Base-by-base conservation (phyloP, 257 asterid genomes). In the Solanum rostratum region DNA sequence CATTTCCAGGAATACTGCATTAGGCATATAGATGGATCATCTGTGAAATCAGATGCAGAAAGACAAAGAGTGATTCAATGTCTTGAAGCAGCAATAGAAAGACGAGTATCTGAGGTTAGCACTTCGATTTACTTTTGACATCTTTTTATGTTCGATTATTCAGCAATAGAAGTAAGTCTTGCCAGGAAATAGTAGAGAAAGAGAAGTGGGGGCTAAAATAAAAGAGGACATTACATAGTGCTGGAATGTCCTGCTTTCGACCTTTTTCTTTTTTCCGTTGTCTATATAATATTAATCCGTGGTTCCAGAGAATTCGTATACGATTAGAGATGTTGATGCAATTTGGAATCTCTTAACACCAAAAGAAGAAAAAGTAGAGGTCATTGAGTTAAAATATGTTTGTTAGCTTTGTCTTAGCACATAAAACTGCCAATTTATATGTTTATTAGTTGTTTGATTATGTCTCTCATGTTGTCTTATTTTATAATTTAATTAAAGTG, bases 41-140 rank as follows among this genome's bases (percentile, higher is more conserved):
- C 99, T 0, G 97, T 97, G 53, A 97, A 97, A 86, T 97, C 99
- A 6, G 99, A 97, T 85, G 99, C 99, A 2, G 99, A 97, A 90
- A 90, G 98, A 82, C 91, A 95, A 53, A 90, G 99, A 86, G 97
- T 97, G 69, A 88, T 97, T 84, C 98, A 95, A 1, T 97, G 99
- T 87, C 95, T 97, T 52, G 99, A 95, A 91, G 99, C 99, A 27
- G 99, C 99, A 33, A 97, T 97, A 43, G 91, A 84, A 80, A 90
- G 99, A 91, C 86, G 99, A 90, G 99, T 95, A 49, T 97, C 98
- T 52, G 99, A 94, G 88, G 99, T 97, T 87, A 88, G 90, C 6
- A 19, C 60, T 54, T 20, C 13, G 73, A 59, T 60, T 10, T 45
- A 33, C 59, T 15, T 22, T 62, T 6, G 39, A 45, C 37, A 45